Evolutionary conservation across 257 asterid species (phyloP).

Genomic region (Solanum appendiculatum): DNA sequence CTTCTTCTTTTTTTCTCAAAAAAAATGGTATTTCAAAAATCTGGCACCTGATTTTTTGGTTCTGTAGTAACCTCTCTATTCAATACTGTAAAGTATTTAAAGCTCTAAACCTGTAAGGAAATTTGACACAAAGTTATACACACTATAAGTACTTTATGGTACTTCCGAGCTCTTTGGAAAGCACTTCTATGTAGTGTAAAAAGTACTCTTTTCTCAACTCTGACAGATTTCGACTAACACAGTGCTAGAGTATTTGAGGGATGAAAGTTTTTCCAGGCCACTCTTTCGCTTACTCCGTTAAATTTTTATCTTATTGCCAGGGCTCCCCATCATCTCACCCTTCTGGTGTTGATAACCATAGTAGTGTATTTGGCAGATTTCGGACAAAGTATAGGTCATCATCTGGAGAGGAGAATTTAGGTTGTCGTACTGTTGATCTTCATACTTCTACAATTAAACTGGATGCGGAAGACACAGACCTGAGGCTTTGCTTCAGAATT

Average conservation of each 20-base stretch:
- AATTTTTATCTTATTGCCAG: slow-evolving; percentile 33
- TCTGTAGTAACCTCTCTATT: neutral
- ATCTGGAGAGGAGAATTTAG: slow-evolving; percentile 62
- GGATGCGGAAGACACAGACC: slow-evolving; percentile 90
- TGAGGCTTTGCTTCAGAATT: slow-evolving; percentile 91
- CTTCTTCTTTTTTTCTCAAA: too few relatives aligned
- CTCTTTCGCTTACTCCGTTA: neutral
- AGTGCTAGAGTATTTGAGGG: neutral
- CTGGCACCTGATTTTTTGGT: neutral
- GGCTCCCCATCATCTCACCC: slow-evolving; percentile 51
- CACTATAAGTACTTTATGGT: neutral
- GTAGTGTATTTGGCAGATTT: slow-evolving; percentile 81
- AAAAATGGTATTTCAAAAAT: neutral
- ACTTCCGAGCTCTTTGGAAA: neutral
- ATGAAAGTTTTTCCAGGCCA: neutral
- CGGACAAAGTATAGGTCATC: slow-evolving; percentile 60
- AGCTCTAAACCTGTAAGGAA: neutral
- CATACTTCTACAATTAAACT: slow-evolving; percentile 81
- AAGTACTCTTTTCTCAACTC: neutral
- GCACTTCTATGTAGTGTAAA: neutral
- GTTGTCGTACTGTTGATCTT: slow-evolving; percentile 76
- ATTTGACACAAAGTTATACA: neutral
- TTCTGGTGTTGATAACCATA: slow-evolving; percentile 46
- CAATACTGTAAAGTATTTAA: neutral
- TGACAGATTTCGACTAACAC: neutral